phyloP scores from a whole-genome alignment of 345 rosid genomes.

The Raphanus raphanistrum region DNA sequence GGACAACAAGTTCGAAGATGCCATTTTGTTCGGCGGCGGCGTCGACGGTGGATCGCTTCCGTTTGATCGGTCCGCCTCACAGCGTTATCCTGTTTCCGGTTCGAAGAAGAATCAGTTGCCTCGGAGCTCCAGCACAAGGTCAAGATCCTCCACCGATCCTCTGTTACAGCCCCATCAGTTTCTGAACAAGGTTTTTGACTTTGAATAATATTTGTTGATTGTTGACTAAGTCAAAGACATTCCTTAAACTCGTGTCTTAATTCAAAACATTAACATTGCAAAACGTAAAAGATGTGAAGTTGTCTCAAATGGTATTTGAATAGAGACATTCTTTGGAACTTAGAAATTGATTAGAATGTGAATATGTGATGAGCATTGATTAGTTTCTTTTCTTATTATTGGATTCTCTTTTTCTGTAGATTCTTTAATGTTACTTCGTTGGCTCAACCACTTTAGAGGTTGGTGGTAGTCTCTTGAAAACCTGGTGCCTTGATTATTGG shows the following conservation, averaged over 20 bases:
- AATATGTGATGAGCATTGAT: not conserved
- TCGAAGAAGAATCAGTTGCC: constrained; percentile 74
- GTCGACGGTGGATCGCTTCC: constrained; percentile 42
- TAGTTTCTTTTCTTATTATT: not conserved
- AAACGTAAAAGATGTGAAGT: not conserved
- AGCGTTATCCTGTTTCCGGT: constrained; percentile 58
- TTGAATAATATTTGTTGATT: not conserved
- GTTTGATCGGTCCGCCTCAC: constrained; percentile 79
- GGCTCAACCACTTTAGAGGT: not conserved
- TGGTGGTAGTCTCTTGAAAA: not conserved
- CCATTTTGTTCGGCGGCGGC: constrained; percentile 53
- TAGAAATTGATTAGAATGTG: not conserved
- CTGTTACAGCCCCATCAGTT: constrained; percentile 88
- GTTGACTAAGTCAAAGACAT: not conserved
- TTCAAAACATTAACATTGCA: not conserved
- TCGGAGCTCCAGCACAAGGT: constrained; percentile 83
- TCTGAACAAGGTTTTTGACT: constrained; percentile 64
- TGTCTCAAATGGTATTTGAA: constrained; percentile 4
- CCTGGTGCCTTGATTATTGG: not conserved
- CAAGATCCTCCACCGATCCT: constrained; percentile 87
- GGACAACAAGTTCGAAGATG: constrained; percentile 59
- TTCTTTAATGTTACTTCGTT: not conserved
- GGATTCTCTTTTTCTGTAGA: not conserved
- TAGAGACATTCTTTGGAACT: not conserved
- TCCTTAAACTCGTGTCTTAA: not conserved